A percentile compares a stretch with the other conserved stretches of the same genome.
Evolutionary conservation across 371 early-diverging fungal genomes (phyloP).

Genomic region (Mortierella sp.): DNA sequence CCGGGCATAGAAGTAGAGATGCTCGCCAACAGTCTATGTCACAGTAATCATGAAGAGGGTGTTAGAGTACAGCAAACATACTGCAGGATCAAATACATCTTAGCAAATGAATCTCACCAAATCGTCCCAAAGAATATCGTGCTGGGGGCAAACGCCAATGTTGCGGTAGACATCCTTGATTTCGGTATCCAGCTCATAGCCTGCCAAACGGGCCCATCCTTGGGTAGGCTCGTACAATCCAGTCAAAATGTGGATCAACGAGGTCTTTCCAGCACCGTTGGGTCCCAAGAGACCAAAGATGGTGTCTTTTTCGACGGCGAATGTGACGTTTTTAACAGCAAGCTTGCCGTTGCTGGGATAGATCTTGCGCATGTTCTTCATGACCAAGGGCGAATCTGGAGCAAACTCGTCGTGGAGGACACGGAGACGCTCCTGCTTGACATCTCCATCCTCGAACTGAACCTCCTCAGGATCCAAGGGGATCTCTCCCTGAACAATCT

Average conservation of each 20-base stretch:
- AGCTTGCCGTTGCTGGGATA: slow-evolving; percentile 69
- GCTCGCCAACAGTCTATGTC: slow-evolving; percentile 73
- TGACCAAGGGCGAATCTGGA: slow-evolving; percentile 63
- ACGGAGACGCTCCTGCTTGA: slow-evolving; percentile 67
- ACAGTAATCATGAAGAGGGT: background rate
- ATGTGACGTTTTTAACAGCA: slow-evolving; percentile 77
- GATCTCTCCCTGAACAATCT: slow-evolving; percentile 49
- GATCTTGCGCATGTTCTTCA: slow-evolving; percentile 73
- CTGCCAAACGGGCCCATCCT: slow-evolving; percentile 74
- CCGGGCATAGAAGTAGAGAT: slow-evolving; percentile 80
- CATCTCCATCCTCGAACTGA: slow-evolving; percentile 72
- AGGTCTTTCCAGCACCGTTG: slow-evolving; percentile 75
- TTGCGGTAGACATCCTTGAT: slow-evolving; percentile 71
- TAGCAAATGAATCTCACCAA: slow-evolving; percentile 47
- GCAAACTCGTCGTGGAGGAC: slow-evolving; percentile 58
- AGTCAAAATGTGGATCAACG: slow-evolving; percentile 76
- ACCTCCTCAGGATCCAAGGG: slow-evolving; percentile 58
- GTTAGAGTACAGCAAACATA: background rate
- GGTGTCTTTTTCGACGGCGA: slow-evolving; percentile 70
- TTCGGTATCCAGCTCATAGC: slow-evolving; percentile 69
- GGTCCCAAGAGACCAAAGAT: slow-evolving; percentile 79
- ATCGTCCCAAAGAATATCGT: slow-evolving; percentile 85
- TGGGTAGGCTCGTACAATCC: slow-evolving; percentile 73
- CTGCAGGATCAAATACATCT: background rate
- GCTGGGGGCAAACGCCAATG: slow-evolving; percentile 84